Evolutionary conservation across 768 basidiomycete species (phyloP), one percentile per base, ranked within the genome.

Genomic region (Coprinopsis marcescibilis): DNA sequence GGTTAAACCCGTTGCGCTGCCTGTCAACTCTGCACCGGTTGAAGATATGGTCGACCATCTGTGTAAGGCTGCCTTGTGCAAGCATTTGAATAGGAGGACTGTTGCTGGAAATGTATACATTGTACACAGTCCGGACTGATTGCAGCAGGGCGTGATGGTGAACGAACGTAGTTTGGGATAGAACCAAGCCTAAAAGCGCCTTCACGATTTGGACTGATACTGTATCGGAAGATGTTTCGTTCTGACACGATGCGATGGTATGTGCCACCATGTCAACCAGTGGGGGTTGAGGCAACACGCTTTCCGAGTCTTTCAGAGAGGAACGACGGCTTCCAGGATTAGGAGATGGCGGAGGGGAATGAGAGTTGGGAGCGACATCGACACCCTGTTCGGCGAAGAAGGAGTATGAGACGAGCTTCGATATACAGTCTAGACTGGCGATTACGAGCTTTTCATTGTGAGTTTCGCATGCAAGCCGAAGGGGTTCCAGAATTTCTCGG

Each of bases 31-130:
- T 74, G 57, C 89, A 90, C 17, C 96, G 79, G 12, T 85, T 77
- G 62, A 99, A 98, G 47, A 98, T 83, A 58, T 97, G 94, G 57
- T 96, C 88, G 2, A 98, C 93, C 84, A 99, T 98, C 64, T 99
- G 96, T 0, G 92, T 93, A 14, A 99, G 77, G 14, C 94, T 92
- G 15, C 95, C 96, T 65, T 99, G 96, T 14, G 96, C 96, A 29
- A 99, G 95, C 72, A 89, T 94, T 67, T 98, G 96, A 55, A 95
- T 98, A 41, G 93, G 87, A 3, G 85, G 77, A 58, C 95, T 91
- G 17, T 77, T 75, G 56, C 90, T 93, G 49, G 98, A 74, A 21
- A 99, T 73, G 63, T 98, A 99, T 49, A 99, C 85, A 62, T 99
- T 98, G 70, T 98, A 99, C 3, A 99, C 96, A 15, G 96, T 97